These are phyloP conservation scores for Paramecium primaurelia DNA, from an alignment of 73 alveolate genomes.

Conservation along the genomic window DNA sequence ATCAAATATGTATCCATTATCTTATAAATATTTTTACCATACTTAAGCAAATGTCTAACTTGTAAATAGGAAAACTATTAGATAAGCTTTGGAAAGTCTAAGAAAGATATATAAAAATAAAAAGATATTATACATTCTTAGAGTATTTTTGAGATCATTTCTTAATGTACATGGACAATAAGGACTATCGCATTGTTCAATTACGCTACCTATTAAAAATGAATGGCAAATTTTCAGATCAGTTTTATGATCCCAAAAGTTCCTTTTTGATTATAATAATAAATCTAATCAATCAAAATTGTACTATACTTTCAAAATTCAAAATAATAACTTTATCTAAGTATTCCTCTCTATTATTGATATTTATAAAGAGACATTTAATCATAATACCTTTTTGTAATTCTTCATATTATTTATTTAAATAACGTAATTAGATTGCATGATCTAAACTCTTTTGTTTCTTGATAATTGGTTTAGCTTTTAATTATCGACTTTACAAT, in stretches of 20 bases:
- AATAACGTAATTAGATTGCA: background rate
- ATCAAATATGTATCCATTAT: background rate
- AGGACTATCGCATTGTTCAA: background rate
- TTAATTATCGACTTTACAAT: background rate
- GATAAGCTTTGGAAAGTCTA: background rate
- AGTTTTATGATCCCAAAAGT: background rate
- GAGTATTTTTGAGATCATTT: background rate
- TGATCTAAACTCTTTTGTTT: background rate
- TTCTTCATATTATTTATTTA: background rate
- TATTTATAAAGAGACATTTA: background rate
- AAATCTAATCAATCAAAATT: background rate
- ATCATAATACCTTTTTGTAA: background rate
- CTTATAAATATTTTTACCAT: background rate
- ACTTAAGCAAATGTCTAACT: background rate
- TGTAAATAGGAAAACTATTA: background rate
- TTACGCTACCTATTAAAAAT: background rate
- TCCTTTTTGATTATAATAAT: background rate
- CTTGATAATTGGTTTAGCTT: background rate
- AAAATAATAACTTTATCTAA: background rate
- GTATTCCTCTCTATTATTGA: background rate
- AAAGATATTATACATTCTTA: background rate
- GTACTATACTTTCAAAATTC: constrained; percentile 1
- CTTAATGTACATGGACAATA: background rate
- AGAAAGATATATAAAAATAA: background rate
- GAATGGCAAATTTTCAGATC: background rate